Percentiles rank a stretch among this genome's conserved stretches.
These are phyloP conservation scores for Suhomyces wounanorum DNA, from an alignment of 1,139 yeast genomes.

Conservation along the genomic window DNA sequence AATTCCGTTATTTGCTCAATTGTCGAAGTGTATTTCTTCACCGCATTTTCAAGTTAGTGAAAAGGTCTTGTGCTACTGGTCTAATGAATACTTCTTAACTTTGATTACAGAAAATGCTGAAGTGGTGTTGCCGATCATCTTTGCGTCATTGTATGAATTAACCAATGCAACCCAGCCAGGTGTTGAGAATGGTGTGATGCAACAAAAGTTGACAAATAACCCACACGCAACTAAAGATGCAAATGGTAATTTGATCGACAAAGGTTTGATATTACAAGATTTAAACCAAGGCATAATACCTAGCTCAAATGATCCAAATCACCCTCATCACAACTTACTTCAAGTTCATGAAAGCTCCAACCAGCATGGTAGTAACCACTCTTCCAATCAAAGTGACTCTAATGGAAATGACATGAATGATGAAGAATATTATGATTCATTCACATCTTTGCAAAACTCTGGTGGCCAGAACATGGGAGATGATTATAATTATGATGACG, in stretches of 20 bases:
- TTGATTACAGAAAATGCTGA: conserved; percentile 90
- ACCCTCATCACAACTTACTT: conserved; percentile 22
- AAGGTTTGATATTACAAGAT: conserved; percentile 36
- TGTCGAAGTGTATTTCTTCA: conserved; percentile 90
- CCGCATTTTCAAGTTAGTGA: conserved; percentile 98
- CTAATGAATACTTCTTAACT: conserved; percentile 89
- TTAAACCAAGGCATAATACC: conserved; percentile 23
- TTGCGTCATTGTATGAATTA: conserved; percentile 85
- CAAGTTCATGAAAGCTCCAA: conserved; percentile 14
- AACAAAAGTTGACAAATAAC: conserved; percentile 43
- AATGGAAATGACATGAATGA: conserved; percentile 37
- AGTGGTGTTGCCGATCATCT: conserved; percentile 87
- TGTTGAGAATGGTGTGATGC: conserved; percentile 50
- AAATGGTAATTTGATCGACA: conserved; percentile 48
- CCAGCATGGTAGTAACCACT: conserved; percentile 1
- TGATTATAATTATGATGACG: conserved; percentile 21
- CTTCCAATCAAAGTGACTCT: conserved; percentile 18
- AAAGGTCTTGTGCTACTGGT: conserved; percentile 92
- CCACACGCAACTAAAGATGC: conserved; percentile 48
- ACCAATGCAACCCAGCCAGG: conserved; percentile 57
- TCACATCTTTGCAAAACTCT: conserved; percentile 38
- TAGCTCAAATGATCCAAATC: conserved; percentile 21
- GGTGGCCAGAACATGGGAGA: conserved; percentile 16
- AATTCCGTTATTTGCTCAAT: conserved; percentile 90
- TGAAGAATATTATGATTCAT: conserved; percentile 50